Evolutionary conservation across 257 asterid species (phyloP).

Genomic region (Catharanthus roseus): DNA sequence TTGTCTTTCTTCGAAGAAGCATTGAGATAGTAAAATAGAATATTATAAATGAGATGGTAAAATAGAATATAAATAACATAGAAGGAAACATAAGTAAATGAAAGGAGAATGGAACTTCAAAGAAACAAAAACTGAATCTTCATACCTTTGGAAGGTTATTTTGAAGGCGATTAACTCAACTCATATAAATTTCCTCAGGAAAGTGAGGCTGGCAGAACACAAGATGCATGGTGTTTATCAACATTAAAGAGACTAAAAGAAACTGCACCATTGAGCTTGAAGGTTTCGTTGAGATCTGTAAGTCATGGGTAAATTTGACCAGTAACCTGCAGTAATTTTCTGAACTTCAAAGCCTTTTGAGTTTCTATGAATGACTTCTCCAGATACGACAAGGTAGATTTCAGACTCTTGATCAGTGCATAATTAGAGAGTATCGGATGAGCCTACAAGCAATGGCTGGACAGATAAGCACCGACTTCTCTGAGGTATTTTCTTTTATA

Average conservation of each 20-base stretch:
- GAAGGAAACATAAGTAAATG: background rate
- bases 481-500: slow-evolving; percentile 49
- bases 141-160: background rate
- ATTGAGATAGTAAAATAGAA: background rate
- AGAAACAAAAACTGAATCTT: background rate
- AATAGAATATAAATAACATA: no score
- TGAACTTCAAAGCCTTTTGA: slow-evolving; percentile 1
- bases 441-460: slow-evolving; percentile 64
- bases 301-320: slow-evolving; percentile 21
- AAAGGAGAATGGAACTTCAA: background rate
- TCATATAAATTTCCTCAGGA: slow-evolving; percentile 32
- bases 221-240: slow-evolving; percentile 61
- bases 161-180: background rate
- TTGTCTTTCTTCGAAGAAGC: background rate
- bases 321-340: background rate
- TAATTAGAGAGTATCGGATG: slow-evolving; percentile 88
- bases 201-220: slow-evolving; percentile 65
- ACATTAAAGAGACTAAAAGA: slow-evolving; percentile 69
- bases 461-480: slow-evolving; percentile 57
- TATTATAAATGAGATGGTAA: background rate
- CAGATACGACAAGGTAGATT: slow-evolving; percentile 93
- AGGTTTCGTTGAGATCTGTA: slow-evolving; percentile 91
- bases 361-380: slow-evolving; percentile 12
- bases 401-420: slow-evolving; percentile 88
- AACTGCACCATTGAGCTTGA: slow-evolving; percentile 84